phyloP scores from a whole-genome alignment of 2,329 filamentous ascomycete species.

The Aspergillus novofumigatus region DNA sequence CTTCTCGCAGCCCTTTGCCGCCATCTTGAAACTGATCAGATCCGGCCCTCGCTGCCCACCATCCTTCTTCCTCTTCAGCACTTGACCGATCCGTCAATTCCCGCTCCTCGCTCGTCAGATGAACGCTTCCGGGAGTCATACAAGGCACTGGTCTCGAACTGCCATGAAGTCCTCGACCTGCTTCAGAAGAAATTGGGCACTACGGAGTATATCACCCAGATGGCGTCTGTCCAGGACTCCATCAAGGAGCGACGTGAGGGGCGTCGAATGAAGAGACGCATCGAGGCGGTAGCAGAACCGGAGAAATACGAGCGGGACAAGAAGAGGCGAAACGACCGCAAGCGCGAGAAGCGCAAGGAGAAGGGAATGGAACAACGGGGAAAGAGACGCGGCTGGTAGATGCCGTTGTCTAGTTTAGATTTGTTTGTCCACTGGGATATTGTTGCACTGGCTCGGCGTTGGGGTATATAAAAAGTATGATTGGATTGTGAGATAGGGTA shows the following conservation, averaged over 20 bases:
- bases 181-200: constrained; percentile 83
- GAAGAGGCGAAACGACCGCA: constrained; percentile 76
- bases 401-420: constrained; percentile 8
- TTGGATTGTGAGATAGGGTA: constrained; percentile 2
- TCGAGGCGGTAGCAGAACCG: constrained; percentile 79
- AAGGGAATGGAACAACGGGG: constrained; percentile 69
- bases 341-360: constrained; percentile 77
- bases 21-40: constrained; percentile 54
- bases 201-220: constrained; percentile 68
- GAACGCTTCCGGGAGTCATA: constrained; percentile 65
- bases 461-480: constrained; percentile 18
- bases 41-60: constrained; percentile 60
- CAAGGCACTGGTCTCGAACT: constrained; percentile 66
- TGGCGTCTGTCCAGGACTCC: constrained; percentile 68
- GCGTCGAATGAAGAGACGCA: constrained; percentile 77
- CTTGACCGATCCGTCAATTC: constrained; percentile 74
- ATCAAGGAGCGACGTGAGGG: constrained; percentile 69
- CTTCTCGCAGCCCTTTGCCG: constrained; percentile 67
- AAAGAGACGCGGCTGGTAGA: constrained; percentile 65
- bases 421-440: constrained; percentile 18
- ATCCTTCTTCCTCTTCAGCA: constrained; percentile 71
- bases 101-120: constrained; percentile 66
- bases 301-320: constrained; percentile 75
- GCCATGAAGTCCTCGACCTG: constrained; percentile 73
- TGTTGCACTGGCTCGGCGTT: background rate